phyloP scores from a whole-genome alignment of 1,139 yeast genomes.

The Debaryomyces subglobosus region DNA sequence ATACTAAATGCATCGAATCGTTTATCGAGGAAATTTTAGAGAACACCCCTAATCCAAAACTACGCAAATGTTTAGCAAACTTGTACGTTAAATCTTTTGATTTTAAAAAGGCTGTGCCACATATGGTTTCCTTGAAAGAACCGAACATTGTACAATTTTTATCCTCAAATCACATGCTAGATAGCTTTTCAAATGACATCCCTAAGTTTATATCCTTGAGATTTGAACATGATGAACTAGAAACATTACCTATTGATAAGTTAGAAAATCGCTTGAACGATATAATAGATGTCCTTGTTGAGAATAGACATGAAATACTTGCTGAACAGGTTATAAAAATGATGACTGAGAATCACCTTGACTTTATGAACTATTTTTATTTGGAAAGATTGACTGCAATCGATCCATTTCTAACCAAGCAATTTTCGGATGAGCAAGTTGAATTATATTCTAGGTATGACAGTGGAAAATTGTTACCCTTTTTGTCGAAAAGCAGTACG shows the following conservation, averaged over 20 bases:
- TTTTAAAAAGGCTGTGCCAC: slow-evolving; percentile 64
- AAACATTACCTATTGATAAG: slow-evolving; percentile 44
- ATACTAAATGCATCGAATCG: slow-evolving; percentile 46
- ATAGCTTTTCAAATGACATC: slow-evolving; percentile 49
- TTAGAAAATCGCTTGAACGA: slow-evolving; percentile 44
- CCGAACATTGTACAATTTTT: slow-evolving; percentile 59
- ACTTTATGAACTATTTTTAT: slow-evolving; percentile 62
- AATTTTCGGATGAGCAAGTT: slow-evolving; percentile 69
- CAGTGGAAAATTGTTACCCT: slow-evolving; percentile 54
- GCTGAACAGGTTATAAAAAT: slow-evolving; percentile 53
- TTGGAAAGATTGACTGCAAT: slow-evolving; percentile 54
- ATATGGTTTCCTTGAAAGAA: slow-evolving; percentile 60
- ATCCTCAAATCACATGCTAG: slow-evolving; percentile 61
- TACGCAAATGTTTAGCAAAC: slow-evolving; percentile 56
- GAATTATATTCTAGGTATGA: slow-evolving; percentile 65
- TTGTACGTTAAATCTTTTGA: slow-evolving; percentile 61
- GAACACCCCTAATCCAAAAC: slow-evolving; percentile 20
- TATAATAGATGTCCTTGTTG: slow-evolving; percentile 60
- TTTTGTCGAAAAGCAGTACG: slow-evolving; percentile 45
- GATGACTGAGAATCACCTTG: slow-evolving; percentile 47
- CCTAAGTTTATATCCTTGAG: slow-evolving; percentile 57
- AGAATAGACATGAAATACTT: slow-evolving; percentile 63
- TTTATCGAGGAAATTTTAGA: slow-evolving; percentile 49
- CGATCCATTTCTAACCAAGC: slow-evolving; percentile 57
- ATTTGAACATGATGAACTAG: slow-evolving; percentile 33